Evolutionary conservation across 495 filamentous ascomycete species (phyloP), one percentile per base, ranked within the genome.

Genomic region (Hypoxylon lienhwacheense): DNA sequence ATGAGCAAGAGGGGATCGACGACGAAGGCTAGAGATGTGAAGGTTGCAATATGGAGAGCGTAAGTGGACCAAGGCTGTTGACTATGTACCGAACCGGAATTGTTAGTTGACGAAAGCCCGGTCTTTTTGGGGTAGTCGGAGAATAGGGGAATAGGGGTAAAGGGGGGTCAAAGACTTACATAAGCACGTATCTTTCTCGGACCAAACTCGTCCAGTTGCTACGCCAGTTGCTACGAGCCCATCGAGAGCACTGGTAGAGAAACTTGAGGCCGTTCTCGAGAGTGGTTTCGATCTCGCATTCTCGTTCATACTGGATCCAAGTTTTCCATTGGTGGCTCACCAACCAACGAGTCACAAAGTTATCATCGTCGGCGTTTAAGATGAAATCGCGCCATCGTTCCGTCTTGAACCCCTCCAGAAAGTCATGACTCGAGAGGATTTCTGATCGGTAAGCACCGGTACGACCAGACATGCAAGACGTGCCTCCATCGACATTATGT

Each of bases 301-400:
- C 78, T 2, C 69, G 59, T 42, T 78, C 75, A 64, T 82, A 78
- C 66, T 88, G 84, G 55, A 87, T 77, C 54, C 78, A 77, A 35
- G 84, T 82, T 43, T 78, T 75, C 78, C 77, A 86, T 12, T 76
- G 71, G 37, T 73, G 59, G 24, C 63, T 66, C 22, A 85, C 81
- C 47, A 79, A 66, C 73, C 78, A 87, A 6, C 85, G 77, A 0
- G 85, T 87, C 54, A 81, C 77, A 63, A 81, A 88, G 63, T 88
- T 87, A 70, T 88, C 86, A 62, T 86, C 83, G 66, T 87, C 85
- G 0, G 82, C 76, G 47, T 82, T 81, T 15, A 87, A 70, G 4
- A 59, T 45, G 11, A 59, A 65, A 53, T 81, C 77, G 54, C 76
- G 76, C 59, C 77, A 81, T 11, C 62, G 71, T 61, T 89, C 85